Base-by-base conservation (phyloP, 1,284 basidiomycete species). In the Albatrellus sp. region DNA sequence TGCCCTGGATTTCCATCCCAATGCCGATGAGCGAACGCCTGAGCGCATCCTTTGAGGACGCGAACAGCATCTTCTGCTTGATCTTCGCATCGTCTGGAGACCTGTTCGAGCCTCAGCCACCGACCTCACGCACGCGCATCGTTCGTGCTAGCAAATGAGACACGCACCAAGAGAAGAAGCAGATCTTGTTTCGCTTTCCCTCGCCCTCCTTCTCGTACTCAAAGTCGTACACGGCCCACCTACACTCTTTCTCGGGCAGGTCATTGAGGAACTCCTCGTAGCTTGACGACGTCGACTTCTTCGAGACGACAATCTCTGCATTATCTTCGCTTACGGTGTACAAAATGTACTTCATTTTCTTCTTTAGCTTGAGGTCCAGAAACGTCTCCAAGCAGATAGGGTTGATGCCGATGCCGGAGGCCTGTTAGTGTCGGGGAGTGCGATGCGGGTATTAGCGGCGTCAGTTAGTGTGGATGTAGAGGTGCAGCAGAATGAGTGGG, bases 221-320 rank as follows among this genome's bases (percentile, higher is more conserved):
- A 51, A 94, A 85, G 65, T 98, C 93, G 64, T 92, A 97, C 39
- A 98, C 77, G 29, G 86, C 93, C 79, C 85, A 98, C 64, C 86
- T 72, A 61, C 86, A 90, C 57, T 89, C 77, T 16, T 56, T 54
- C 59, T 80, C 75, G 1, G 92, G 91, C 40, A 98, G 72, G 56
- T 86, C 76, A 0, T 45, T 59, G 47, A 92, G 44, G 62, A 98
- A 98, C 1, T 74, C 69, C 2, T 93, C 86, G 64, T 90, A 98
- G 47, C 77, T 52, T 0, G 33, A 3, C 0, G 54, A 56, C 0
- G 50, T 47, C 12, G 71, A 71, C 11, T 53, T 70, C 68, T 89
- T 85, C 53, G 77, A 71, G 42, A 90, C 80, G 51, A 86, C 53
- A 63, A 94, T 88, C 63, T 90, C 80, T 39, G 70, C 85, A 59